phyloP scores from a whole-genome alignment of 768 basidiomycete genomes.

The Rhizopogon vulgaris region DNA sequence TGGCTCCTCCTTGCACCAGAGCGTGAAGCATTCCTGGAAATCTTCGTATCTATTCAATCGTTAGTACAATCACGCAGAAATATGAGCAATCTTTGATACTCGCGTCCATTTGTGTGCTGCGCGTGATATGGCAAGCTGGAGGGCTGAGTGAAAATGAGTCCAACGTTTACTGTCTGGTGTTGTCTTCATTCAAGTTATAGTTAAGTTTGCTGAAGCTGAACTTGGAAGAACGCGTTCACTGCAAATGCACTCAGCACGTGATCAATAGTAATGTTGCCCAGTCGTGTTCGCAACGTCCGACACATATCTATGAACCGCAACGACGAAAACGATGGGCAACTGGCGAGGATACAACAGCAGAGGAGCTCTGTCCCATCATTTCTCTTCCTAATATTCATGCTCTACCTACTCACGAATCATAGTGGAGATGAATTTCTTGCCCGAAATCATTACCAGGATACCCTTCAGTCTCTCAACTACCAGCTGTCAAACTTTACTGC shows the following conservation, averaged over 20 bases:
- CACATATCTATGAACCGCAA: constrained; percentile 23
- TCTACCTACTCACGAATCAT: constrained; percentile 77
- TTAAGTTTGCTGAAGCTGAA: constrained; percentile 6
- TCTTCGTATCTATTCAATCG: constrained; percentile 36
- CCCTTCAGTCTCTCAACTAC: constrained; percentile 49
- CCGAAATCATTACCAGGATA: constrained; percentile 60
- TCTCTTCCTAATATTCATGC: constrained; percentile 65
- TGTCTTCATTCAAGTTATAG: constrained; percentile 7
- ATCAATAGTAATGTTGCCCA: not conserved
- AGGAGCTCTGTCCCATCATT: constrained; percentile 68
- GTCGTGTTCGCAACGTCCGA: no score
- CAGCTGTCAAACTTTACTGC: constrained; percentile 69
- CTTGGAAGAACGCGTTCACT: not conserved
- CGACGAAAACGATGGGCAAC: constrained; percentile 18
- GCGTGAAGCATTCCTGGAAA: constrained; percentile 58
- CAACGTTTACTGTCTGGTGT: constrained; percentile 38
- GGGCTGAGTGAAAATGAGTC: constrained; percentile 44
- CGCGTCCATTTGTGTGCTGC: constrained; percentile 50
- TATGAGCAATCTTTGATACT: constrained; percentile 13
- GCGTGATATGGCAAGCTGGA: constrained; percentile 48
- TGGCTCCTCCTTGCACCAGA: constrained; percentile 61
- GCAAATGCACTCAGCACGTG: constrained; percentile 21
- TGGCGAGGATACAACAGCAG: constrained; percentile 26
- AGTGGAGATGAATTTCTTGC: constrained; percentile 62
- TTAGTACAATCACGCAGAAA: not conserved